Conservation (phyloP, 2,329 filamentous ascomycete species). For the Piedraia hortae region DNA sequence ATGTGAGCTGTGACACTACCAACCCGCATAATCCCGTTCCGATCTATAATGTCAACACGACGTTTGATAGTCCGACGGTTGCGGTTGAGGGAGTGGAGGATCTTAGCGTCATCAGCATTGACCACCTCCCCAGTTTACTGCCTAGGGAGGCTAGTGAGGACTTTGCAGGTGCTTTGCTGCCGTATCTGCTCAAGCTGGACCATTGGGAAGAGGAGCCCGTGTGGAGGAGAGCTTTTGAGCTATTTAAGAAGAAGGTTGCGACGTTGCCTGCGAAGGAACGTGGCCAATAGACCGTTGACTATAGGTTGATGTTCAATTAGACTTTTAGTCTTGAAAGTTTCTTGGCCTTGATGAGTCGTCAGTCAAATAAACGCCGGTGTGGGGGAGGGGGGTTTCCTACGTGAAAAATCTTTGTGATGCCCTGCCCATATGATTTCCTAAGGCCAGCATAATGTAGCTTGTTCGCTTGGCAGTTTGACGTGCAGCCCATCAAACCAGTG, state of each 20-base stretch:
- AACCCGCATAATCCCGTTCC: slow-evolving; percentile 50
- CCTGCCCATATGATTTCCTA: no score
- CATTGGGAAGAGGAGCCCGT: slow-evolving; percentile 44
- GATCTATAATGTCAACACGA: slow-evolving; percentile 62
- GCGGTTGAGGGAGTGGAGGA: slow-evolving; percentile 29
- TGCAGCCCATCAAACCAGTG: no score
- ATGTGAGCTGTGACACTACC: slow-evolving; percentile 49
- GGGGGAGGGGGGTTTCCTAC: no score
- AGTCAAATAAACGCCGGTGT: no score
- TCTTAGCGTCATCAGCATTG: slow-evolving; percentile 62
- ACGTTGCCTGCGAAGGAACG: slow-evolving; percentile 38
- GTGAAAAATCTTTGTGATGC: no score
- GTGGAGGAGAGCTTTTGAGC: slow-evolving; percentile 62
- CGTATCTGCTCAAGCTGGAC: slow-evolving; percentile 50
- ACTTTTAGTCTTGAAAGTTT: no score
- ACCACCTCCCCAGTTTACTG: slow-evolving; percentile 59
- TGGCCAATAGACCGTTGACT: no score
- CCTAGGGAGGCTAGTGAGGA: slow-evolving; percentile 68
- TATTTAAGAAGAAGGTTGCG: slow-evolving; percentile 59
- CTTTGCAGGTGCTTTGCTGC: slow-evolving; percentile 53
- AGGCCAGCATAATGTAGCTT: no score
- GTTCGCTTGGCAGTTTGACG: no score
- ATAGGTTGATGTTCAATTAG: no score
- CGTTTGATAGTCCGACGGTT: slow-evolving; percentile 69
- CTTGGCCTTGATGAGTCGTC: no score